A percentile compares a stretch with the other conserved stretches of the same genome.
Evolutionary conservation across 2,329 filamentous ascomycete genomes (phyloP).

Genomic region (Epichloe festucae): DNA sequence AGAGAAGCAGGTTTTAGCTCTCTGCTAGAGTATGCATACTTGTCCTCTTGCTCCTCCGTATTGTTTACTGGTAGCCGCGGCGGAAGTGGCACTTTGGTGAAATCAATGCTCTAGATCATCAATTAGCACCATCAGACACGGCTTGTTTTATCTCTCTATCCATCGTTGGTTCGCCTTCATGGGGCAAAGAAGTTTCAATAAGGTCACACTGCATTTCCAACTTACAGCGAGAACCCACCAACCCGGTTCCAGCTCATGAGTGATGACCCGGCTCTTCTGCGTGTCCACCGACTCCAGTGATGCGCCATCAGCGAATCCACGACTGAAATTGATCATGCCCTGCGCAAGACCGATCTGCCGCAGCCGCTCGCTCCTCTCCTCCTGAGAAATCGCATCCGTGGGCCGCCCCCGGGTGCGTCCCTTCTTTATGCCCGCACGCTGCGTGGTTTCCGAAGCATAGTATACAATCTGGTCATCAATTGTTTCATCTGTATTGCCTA

Average conservation of each 20-base stretch:
- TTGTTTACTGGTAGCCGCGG: conserved; percentile 32
- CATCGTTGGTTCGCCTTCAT: too few species aligned
- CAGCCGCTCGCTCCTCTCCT: conserved; percentile 73
- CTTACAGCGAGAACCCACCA: conserved; percentile 94
- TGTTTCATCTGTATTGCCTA: conserved; percentile 45
- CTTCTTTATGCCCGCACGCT: conserved; percentile 25
- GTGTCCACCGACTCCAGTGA: conserved; percentile 81
- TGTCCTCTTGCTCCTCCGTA: conserved; percentile 26
- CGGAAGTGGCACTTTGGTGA: conserved; percentile 59
- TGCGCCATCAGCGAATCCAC: conserved; percentile 68
- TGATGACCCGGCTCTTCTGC: conserved; percentile 70
- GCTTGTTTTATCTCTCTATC: not conserved
- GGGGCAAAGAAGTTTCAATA: not conserved
- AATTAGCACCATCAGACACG: conserved; percentile 2
- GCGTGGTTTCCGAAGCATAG: conserved; percentile 55
- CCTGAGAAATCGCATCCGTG: conserved; percentile 34
- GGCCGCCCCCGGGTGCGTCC: conserved; percentile 29
- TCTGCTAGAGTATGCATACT: conserved; percentile 71
- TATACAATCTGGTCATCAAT: conserved; percentile 82
- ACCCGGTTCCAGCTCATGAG: conserved; percentile 75
- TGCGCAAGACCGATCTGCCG: conserved; percentile 92
- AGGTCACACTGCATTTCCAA: conserved; percentile 6
- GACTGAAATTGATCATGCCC: conserved; percentile 88
- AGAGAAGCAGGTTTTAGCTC: conserved; percentile 77
- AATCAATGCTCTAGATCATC: conserved; percentile 42